phyloP scores from a whole-genome alignment of 306 rosid species.

The Corylus americana region DNA sequence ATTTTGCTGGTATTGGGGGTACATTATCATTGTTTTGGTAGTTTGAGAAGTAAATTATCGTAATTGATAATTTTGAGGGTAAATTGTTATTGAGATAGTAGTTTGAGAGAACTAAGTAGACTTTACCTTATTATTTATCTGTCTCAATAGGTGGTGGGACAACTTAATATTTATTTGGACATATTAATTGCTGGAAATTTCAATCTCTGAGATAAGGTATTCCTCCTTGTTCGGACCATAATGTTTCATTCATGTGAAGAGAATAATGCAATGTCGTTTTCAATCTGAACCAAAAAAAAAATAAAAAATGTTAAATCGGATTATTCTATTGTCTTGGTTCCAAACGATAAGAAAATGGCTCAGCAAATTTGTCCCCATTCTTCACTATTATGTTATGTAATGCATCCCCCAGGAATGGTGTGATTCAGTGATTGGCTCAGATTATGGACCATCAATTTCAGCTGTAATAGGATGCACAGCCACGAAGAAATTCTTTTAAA shows the following conservation, averaged over 20 bases:
- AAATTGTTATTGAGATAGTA: too few relatives aligned
- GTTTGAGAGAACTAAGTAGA: too few relatives aligned
- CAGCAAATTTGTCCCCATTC: background rate
- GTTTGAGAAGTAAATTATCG: too few relatives aligned
- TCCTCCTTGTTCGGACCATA: background rate
- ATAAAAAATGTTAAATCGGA: background rate
- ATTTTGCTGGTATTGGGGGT: too few relatives aligned
- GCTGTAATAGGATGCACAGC: too few relatives aligned
- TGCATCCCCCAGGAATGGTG: background rate
- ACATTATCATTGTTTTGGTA: too few relatives aligned
- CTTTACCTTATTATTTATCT: too few relatives aligned
- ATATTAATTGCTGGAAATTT: too few relatives aligned
- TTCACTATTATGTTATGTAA: background rate
- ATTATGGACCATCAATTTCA: slow-evolving; percentile 15
- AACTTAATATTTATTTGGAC: too few relatives aligned
- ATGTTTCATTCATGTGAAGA: background rate
- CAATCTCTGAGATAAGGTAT: background rate
- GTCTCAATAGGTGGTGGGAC: too few relatives aligned
- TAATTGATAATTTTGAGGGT: too few relatives aligned
- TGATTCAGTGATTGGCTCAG: background rate
- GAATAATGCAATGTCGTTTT: background rate
- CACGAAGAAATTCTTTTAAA: too few relatives aligned
- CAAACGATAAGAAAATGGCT: background rate
- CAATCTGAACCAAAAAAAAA: background rate
- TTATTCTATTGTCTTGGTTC: background rate